These are phyloP conservation scores for Orbilia javanica DNA, from an alignment of 2,329 filamentous ascomycete species.

Conservation along the genomic window DNA sequence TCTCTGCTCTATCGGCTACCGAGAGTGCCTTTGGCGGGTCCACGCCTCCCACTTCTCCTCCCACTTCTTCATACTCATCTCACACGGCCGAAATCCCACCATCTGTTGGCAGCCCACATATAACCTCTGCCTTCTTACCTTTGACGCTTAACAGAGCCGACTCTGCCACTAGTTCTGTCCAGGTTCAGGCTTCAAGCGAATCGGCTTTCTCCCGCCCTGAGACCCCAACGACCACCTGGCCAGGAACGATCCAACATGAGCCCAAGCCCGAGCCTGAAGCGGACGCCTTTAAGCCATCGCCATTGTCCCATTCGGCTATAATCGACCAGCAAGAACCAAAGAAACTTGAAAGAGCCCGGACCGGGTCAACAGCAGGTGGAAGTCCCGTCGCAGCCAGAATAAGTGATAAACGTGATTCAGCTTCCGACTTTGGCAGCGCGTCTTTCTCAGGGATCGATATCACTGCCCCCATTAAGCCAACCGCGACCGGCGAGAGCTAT, in stretches of 20 bases:
- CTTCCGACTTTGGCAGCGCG: constrained; percentile 63
- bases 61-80: constrained; percentile 71
- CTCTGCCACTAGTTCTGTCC: constrained; percentile 81
- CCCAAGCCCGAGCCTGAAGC: constrained; percentile 62
- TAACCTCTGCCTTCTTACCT: constrained; percentile 81
- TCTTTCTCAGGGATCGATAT: constrained; percentile 67
- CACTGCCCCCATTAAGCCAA: constrained; percentile 67
- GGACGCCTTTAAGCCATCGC: constrained; percentile 56
- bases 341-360: constrained; percentile 59
- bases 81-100: constrained; percentile 72
- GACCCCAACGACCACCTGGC: constrained; percentile 65
- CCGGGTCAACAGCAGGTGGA: constrained; percentile 61
- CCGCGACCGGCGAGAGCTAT: constrained; percentile 66
- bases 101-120: constrained; percentile 79
- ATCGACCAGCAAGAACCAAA: constrained; percentile 62
- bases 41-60: constrained; percentile 75
- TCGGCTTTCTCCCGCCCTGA: constrained; percentile 65
- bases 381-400: constrained; percentile 55
- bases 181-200: constrained; percentile 79
- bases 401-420: constrained; percentile 65
- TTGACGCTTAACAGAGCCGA: constrained; percentile 75
- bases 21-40: constrained; percentile 65
- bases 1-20: constrained; percentile 60
- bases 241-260: constrained; percentile 61
- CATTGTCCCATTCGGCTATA: constrained; percentile 61